Evolutionary conservation across 345 rosid species (phyloP), one percentile per base, ranked within the genome.

Genomic region (Cardiospermum halicacabum): DNA sequence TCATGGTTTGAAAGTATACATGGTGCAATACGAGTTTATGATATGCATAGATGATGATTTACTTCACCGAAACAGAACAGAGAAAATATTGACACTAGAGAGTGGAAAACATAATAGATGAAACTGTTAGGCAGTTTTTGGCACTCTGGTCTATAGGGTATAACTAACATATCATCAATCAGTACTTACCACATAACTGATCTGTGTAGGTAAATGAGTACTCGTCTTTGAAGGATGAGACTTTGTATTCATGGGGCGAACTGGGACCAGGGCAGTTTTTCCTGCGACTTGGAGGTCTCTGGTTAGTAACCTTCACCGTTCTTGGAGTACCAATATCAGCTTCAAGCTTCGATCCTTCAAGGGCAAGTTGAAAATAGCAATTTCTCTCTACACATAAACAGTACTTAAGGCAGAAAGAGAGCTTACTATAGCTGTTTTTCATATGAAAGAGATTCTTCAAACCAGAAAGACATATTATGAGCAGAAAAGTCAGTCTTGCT

Each of bases 301-400:
- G 97, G 89, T 70, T 93, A 32, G 84, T 67, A 2, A 81, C 91
- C 51, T 85, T 93, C 79, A 84, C 88, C 5, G 83, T 79, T 67
- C 92, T 93, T 51, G 99, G 99, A 54, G 83, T 79, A 68, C 99
- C 99, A 42, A 69, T 88, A 62, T 92, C 99, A 36, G 91, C 99
- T 49, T 94, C 97, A 58, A 93, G 97, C 81, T 93, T 93, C 74
- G 88, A 84, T 78, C 97, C 99, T 76, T 82, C 92, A n/a, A 85
- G 72, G 74, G 97, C 85, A 74, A 75, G 84, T 21, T 34, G 3
- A 56, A 31, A 39, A 63, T 28, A 67, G 25, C 11, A 66, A 18
- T 15, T 16, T 34, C 61, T 25, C 26, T 32, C 16, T 58, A 6
- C 34, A 11, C 34, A 49, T 55, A 19, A 43, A 66, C 28, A 28